Conservation (phyloP, 2,329 filamentous ascomycete genomes). For the Aspergillus proliferans region DNA sequence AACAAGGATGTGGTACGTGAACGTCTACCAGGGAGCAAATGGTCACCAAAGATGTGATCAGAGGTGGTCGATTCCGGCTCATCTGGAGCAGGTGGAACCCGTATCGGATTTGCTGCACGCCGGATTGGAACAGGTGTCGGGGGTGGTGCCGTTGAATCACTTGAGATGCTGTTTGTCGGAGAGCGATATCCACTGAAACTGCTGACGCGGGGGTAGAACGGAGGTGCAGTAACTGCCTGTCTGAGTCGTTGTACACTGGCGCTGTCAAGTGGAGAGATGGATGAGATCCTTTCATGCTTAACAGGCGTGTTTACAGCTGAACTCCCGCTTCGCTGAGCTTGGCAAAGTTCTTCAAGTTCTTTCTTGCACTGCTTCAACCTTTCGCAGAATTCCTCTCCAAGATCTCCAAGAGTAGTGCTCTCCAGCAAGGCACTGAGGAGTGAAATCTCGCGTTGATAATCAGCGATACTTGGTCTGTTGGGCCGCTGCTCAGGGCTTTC, state of each 20-base stretch:
- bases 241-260: constrained; percentile 2
- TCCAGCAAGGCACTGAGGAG: constrained; percentile 16
- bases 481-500: not conserved
- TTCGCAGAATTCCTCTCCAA: constrained; percentile 5
- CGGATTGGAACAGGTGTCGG: not conserved
- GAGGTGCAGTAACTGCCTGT: constrained; percentile 8
- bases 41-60: constrained; percentile 14
- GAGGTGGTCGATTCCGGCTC: not conserved
- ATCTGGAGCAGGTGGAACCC: not conserved
- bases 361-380: constrained; percentile 12
- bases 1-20: not conserved
- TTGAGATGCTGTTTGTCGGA: constrained; percentile 3
- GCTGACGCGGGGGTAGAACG: constrained; percentile 5
- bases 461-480: not conserved
- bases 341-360: constrained; percentile 5
- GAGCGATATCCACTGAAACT: constrained; percentile 7
- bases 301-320: not conserved
- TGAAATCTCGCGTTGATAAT: constrained; percentile 11
- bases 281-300: not conserved
- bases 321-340: not conserved
- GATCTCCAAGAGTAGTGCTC: constrained; percentile 6
- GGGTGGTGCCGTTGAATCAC: constrained; percentile 2
- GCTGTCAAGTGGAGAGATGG: not conserved
- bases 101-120: not conserved
- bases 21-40: constrained; percentile 17